A percentile compares a stretch with the other conserved stretches of the same genome.
phyloP scores from a whole-genome alignment of 768 basidiomycete genomes.

The Collybia nuda region DNA sequence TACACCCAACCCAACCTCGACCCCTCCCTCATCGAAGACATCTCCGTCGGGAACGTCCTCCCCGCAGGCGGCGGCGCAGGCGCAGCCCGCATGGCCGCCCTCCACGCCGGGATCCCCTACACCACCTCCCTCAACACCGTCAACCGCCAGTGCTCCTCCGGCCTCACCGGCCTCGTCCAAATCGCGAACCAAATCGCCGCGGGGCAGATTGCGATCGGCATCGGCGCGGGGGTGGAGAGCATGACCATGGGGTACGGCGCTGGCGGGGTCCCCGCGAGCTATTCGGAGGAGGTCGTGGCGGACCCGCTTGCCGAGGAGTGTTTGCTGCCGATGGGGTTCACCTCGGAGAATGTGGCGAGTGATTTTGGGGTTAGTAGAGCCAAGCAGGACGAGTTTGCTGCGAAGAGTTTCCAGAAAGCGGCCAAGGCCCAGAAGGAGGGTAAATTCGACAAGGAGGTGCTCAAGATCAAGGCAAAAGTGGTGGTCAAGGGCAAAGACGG shows the following conservation, averaged over 20 bases:
- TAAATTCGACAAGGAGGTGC: slow-evolving; percentile 81
- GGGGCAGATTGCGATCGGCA: slow-evolving; percentile 88
- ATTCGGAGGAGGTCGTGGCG: slow-evolving; percentile 63
- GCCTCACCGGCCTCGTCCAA: slow-evolving; percentile 77
- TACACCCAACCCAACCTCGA: slow-evolving; percentile 69
- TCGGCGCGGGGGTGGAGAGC: slow-evolving; percentile 90
- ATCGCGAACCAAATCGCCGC: slow-evolving; percentile 78
- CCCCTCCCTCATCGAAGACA: slow-evolving; percentile 81
- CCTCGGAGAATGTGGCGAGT: slow-evolving; percentile 88
- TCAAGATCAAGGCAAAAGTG: slow-evolving; percentile 71
- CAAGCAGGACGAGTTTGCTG: slow-evolving; percentile 84
- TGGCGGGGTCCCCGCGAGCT: slow-evolving; percentile 46
- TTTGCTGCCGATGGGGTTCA: slow-evolving; percentile 88
- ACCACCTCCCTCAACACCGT: slow-evolving; percentile 76
- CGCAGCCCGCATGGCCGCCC: slow-evolving; percentile 82
- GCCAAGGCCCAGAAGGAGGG: slow-evolving; percentile 78
- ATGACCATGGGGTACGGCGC: slow-evolving; percentile 83
- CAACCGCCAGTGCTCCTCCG: slow-evolving; percentile 90
- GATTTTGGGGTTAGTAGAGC: slow-evolving; percentile 74
- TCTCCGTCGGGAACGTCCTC: slow-evolving; percentile 86
- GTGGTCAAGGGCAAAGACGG: slow-evolving; percentile 47
- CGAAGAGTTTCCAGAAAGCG: slow-evolving; percentile 83
- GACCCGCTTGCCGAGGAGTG: slow-evolving; percentile 79
- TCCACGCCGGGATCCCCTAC: slow-evolving; percentile 83
- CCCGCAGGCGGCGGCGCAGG: slow-evolving; percentile 83